Conservation (phyloP, 176 grass and related monocot genomes). For the Pontederia crassipes region DNA sequence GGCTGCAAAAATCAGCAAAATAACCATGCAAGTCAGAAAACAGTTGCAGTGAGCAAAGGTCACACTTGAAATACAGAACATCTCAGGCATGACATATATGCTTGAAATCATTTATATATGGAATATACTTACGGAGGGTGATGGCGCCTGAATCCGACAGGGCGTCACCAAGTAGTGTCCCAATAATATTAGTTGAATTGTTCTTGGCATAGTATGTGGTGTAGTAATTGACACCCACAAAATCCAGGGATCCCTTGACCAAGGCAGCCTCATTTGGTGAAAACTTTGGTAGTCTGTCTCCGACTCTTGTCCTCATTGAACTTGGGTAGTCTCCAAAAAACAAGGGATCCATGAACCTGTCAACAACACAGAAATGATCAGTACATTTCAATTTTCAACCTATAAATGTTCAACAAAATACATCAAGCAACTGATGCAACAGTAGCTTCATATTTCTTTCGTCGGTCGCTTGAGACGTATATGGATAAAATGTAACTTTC, state of each 20-base stretch:
- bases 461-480: too few species aligned
- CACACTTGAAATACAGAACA: too few species aligned
- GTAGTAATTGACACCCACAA: conserved; percentile 92
- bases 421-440: too few species aligned
- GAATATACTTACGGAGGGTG: not conserved
- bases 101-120: not conserved
- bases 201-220: conserved; percentile 64
- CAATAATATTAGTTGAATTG: conserved; percentile 12
- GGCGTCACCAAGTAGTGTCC: too few species aligned
- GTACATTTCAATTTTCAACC: not conserved
- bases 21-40: not conserved
- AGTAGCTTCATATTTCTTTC: too few species aligned
- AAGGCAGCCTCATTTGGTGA: conserved; percentile 39
- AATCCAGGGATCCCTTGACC: conserved; percentile 69
- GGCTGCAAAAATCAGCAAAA: conserved; percentile 4
- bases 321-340: conserved; percentile 80
- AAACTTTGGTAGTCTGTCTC: conserved; percentile 50
- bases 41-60: too few species aligned
- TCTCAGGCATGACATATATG: too few species aligned
- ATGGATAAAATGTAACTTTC: too few species aligned
- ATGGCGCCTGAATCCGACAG: not conserved
- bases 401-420: too few species aligned
- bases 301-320: conserved; percentile 54
- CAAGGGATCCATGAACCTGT: conserved; percentile 77
- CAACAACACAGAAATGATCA: not conserved